Evolutionary conservation across 2,329 filamentous ascomycete genomes (phyloP), one percentile per base, ranked within the genome.

Genomic region (Epichloe elymi): DNA sequence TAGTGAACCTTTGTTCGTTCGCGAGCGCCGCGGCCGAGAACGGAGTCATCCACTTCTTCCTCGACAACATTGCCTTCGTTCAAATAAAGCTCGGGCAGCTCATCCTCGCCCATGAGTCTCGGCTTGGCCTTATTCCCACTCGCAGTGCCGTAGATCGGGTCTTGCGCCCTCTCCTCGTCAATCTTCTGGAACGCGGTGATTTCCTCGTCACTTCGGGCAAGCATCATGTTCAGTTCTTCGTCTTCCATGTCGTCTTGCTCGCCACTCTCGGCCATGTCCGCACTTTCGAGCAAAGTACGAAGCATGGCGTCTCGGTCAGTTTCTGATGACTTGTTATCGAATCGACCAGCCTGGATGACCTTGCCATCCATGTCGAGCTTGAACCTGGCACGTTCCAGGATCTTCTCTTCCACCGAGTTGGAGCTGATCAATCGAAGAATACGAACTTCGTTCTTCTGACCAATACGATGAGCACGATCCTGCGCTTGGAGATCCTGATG

Each of bases 361-460:
- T 98, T 98, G 72, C 93, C 91, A 64, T 98, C 93, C 86, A 98
- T 96, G 67, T 97, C 91, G 57, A 98, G 79, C 78, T 98, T 98
- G 79, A 86, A 98, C 59, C 95, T 86, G 3, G 93, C 93, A 65
- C 91, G 86, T 67, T 97, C 93, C 49, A 98, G 74, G 64, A 98
- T 98, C 75, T 97, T 96, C 70, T 98, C 93, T 69, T 98, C 93
- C 2, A 98, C 90, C 0, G 93, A 97, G 62, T 95, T 95, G 10
- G 89, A 94, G 57, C 86, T 96, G 67, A 98, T 97, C 43, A 98
- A 76, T 68, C 93, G 85, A 54, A 98, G 72, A 66, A 98, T 98
- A 60, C 93, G 86, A 51, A 98, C 93, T 69, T 98, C 93, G 61
- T 98, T 98, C 82, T 98, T 98, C 69, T 98, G 93, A 55, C 93